Evolutionary conservation across 176 grass and related monocot species (phyloP).

Genomic region (Areca catechu): DNA sequence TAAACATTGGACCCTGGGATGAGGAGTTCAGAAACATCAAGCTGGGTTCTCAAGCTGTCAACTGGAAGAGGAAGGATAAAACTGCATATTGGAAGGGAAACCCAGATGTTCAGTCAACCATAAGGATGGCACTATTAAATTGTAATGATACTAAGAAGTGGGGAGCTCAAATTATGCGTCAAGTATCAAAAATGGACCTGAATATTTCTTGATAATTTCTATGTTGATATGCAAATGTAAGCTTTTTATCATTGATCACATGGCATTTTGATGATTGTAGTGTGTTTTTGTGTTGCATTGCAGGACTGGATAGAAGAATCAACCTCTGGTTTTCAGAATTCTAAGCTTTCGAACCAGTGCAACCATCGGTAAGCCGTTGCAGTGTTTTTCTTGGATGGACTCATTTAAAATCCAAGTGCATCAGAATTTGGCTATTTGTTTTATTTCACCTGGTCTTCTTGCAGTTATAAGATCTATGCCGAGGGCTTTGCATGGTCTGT

Average conservation of each 20-base stretch:
- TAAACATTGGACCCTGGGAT: conserved; percentile 73
- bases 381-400: background rate
- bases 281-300: background rate
- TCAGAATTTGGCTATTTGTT: background rate
- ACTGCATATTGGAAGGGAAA: conserved; percentile 91
- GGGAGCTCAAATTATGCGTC: conserved; percentile 58
- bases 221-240: background rate
- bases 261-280: no score
- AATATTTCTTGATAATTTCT: background rate
- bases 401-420: background rate
- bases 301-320: conserved; percentile 74
- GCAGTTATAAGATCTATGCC: conserved; percentile 81
- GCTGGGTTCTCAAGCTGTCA: conserved; percentile 25
- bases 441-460: background rate
- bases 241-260: background rate
- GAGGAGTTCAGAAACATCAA: conserved; percentile 52
- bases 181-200: conserved; percentile 19
- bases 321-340: conserved; percentile 44
- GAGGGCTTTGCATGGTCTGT: conserved; percentile 94
- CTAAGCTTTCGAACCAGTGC: conserved; percentile 66
- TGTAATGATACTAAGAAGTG: conserved; percentile 66
- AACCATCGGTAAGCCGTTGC: conserved; percentile 38
- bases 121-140: conserved; percentile 36
- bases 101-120: conserved; percentile 61
- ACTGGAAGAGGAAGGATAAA: conserved; percentile 35